These are phyloP conservation scores for Kondoa malvinella DNA, from an alignment of 768 basidiomycete species.

Conservation along the genomic window DNA sequence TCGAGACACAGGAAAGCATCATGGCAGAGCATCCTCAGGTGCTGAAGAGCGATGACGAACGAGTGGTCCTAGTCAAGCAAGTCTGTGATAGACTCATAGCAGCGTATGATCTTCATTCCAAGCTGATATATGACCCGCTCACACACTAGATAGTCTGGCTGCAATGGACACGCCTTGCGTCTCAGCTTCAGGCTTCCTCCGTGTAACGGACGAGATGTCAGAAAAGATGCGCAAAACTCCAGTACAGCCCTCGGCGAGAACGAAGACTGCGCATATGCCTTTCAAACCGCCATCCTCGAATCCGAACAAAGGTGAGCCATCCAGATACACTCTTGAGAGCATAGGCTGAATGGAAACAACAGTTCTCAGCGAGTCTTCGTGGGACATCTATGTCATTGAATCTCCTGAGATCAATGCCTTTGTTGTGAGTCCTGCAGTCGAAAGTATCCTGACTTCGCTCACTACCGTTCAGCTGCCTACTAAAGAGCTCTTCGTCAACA, in stretches of 20 bases:
- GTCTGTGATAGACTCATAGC: constrained; percentile 33
- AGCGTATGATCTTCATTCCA: constrained; percentile 22
- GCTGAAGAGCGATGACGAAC: constrained; percentile 31
- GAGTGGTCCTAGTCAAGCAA: constrained; percentile 30
- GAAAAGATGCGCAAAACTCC: constrained; percentile 1
- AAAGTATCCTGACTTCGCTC: constrained; percentile 28
- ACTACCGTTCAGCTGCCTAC: constrained; percentile 37
- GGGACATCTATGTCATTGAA: constrained; percentile 37
- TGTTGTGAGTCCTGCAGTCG: constrained; percentile 6
- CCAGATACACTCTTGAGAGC: background rate
- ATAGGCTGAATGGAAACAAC: background rate
- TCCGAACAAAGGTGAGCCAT: constrained; percentile 30
- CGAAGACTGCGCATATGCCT: constrained; percentile 30
- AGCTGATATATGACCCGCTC: constrained; percentile 26
- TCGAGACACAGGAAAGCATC: constrained; percentile 32
- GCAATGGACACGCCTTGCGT: background rate
- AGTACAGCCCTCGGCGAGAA: constrained; percentile 19
- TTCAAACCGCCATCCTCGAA: constrained; percentile 32
- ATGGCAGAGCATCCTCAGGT: constrained; percentile 32
- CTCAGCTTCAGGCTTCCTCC: background rate
- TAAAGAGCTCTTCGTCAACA: constrained; percentile 37
- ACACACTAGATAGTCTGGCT: constrained; percentile 10
- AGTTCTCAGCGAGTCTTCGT: constrained; percentile 28
- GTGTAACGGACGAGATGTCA: background rate
- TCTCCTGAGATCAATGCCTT: constrained; percentile 28